Evolutionary conservation across 768 basidiomycete species (phyloP), one percentile per base, ranked within the genome.

Genomic region (Termitomyces sp.): DNA sequence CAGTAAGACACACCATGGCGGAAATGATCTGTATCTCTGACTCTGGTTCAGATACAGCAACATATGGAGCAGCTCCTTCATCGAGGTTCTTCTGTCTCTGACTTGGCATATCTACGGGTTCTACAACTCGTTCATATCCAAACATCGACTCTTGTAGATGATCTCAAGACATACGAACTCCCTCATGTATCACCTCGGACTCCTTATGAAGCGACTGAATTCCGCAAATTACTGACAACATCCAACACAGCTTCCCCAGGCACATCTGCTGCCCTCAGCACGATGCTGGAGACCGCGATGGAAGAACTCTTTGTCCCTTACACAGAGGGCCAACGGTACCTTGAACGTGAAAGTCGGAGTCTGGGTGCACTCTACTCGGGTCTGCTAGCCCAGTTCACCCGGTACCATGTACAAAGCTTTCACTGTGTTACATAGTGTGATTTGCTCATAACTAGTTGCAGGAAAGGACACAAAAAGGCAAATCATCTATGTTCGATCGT

Each of bases 271-370:
- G 81, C 87, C n/a, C 82, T 90, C 65, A 80, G 87, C 65, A 76
- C 83, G 1, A 93, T 98, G 91, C 79, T 99, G n/a, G 97, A 98
- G 70, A 87, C 85, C 8, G 91, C 94, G 8, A 88, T 97, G 84
- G 97, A 98, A 61, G 97, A 98, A 68, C 82, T 98, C 20, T 98
- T 98, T 62, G 85, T 95, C 22, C 91, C 93, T 3, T 98, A 95
- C 67, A 89, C 88, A 1, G 96, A 99, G 72, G 94, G 92, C 3
- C 86, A 86, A 58, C 78, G 94, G 56, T 98, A 98, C 68, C 81
- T 98, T 4, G 97, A 98, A 66, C 85, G 87, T 42, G 97, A 99
- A 77, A 90, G 84, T 61, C 89, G 86, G 68, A 93, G 86, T 66
- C 69, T 98, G 46, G 84, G 84, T 1, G 84, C 89, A 42, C 78